Evolutionary conservation across 495 filamentous ascomycete genomes (phyloP).

Genomic region (Pyronema domesticum): DNA sequence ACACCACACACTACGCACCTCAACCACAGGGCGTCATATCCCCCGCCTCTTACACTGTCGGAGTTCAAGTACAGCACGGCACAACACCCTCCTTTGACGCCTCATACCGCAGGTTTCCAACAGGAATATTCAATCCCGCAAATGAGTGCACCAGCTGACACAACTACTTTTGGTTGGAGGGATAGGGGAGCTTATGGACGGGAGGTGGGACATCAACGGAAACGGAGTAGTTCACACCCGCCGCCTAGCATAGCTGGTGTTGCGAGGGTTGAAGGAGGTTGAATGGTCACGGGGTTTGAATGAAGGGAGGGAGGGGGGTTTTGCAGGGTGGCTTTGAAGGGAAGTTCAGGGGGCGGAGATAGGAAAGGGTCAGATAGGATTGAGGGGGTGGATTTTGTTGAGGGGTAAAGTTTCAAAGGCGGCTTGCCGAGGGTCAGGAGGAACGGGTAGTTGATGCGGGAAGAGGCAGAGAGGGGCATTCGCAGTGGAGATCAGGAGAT

Average conservation of each 20-base stretch:
- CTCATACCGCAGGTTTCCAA: constrained; percentile 22
- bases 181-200: constrained; percentile 11
- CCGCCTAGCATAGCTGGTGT: neutral
- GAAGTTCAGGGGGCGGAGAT: no score
- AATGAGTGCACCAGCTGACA: constrained; percentile 23
- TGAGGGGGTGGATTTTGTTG: no score
- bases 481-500: no score
- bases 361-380: no score
- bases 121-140: constrained; percentile 25
- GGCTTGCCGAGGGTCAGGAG: no score
- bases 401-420: no score
- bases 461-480: no score
- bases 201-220: constrained; percentile 22
- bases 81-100: constrained; percentile 22
- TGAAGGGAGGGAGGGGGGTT: no score
- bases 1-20: constrained; percentile 4
- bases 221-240: constrained; percentile 24
- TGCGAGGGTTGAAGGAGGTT: no score
- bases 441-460: no score
- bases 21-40: constrained; percentile 10
- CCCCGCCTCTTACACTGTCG: constrained; percentile 20
- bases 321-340: no score
- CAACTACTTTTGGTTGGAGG: constrained; percentile 21
- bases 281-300: no score
- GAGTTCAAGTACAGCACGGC: constrained; percentile 19